These are phyloP conservation scores for Phytophthora podocarpi DNA, from an alignment of 352 stramenopile genomes.

Conservation along the genomic window DNA sequence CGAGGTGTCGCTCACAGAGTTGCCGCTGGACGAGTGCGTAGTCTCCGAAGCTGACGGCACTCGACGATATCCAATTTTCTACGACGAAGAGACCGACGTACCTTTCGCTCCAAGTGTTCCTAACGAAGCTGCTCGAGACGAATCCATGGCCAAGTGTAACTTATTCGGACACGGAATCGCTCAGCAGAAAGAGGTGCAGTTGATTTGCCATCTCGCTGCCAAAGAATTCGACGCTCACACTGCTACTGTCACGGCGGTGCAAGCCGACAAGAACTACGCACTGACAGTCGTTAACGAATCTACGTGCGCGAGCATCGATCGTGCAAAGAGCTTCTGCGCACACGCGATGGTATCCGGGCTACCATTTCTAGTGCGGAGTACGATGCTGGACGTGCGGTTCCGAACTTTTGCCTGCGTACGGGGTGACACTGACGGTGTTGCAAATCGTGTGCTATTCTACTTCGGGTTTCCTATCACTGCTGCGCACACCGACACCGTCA, in stretches of 20 bases:
- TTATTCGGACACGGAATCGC: constrained; percentile 22
- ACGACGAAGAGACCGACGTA: constrained; percentile 43
- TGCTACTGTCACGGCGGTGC: constrained; percentile 45
- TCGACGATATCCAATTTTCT: constrained; percentile 51
- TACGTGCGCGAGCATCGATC: constrained; percentile 22
- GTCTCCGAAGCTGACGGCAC: constrained; percentile 52
- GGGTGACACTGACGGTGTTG: constrained; percentile 23
- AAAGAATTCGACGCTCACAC: constrained; percentile 50
- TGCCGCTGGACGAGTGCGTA: constrained; percentile 44
- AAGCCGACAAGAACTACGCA: constrained; percentile 33
- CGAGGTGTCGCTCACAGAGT: constrained; percentile 46
- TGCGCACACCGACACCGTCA: constrained; percentile 16
- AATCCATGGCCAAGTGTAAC: constrained; percentile 38
- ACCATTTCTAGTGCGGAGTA: constrained; percentile 57
- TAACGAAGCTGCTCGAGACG: constrained; percentile 37
- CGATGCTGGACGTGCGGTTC: constrained; percentile 57
- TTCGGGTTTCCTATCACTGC: constrained; percentile 48
- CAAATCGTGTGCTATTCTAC: constrained; percentile 40
- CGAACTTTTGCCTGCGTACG: constrained; percentile 46
- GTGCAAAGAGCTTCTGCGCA: constrained; percentile 43
- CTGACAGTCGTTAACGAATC: constrained; percentile 21
- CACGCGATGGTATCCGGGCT: constrained; percentile 34
- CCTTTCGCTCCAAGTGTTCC: constrained; percentile 27
- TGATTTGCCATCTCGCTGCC: constrained; percentile 57
- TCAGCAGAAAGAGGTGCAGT: constrained; percentile 41